Percentiles rank a stretch among this genome's conserved stretches.
Conservation (phyloP, 805 yeast genomes). For the Jamesozyma spencerorum region DNA sequence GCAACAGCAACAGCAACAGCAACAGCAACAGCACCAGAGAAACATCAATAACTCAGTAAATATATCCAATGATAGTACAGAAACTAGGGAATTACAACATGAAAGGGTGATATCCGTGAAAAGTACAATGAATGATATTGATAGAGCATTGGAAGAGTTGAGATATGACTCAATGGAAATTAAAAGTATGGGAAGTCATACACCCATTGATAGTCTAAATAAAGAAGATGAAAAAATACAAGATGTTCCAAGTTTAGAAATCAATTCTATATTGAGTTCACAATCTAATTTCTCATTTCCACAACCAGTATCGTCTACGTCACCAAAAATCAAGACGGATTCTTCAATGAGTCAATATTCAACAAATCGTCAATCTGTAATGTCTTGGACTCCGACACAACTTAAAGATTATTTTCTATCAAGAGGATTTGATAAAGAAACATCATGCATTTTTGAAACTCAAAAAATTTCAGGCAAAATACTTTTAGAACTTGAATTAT, state of each 20-base stretch:
- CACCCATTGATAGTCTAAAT: background rate
- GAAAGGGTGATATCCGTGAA: conserved; percentile 24
- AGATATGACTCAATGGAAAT: conserved; percentile 29
- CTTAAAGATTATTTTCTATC: conserved; percentile 68
- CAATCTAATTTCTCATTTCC: background rate
- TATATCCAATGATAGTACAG: too few relatives aligned
- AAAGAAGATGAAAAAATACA: background rate
- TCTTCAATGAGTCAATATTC: background rate
- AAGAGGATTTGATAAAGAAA: conserved; percentile 59
- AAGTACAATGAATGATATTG: conserved; percentile 59
- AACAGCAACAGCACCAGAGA: too few relatives aligned
- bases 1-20: background rate
- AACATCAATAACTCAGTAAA: too few relatives aligned
- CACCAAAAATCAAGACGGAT: background rate
- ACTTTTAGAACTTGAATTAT: conserved; percentile 72
- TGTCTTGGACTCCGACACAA: conserved; percentile 74
- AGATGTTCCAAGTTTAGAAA: conserved; percentile 2
- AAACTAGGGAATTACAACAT: background rate
- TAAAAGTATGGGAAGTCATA: background rate
- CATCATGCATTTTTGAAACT: conserved; percentile 66
- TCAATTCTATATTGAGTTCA: background rate
- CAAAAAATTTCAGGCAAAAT: conserved; percentile 87
- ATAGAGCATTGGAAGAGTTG: conserved; percentile 58
- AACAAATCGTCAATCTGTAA: conserved; percentile 28
- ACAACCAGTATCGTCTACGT: background rate